A percentile compares a stretch with the other conserved stretches of the same genome.
These are phyloP conservation scores for Diaporthe vexans DNA, from an alignment of 2,329 filamentous ascomycete genomes.

Conservation along the genomic window DNA sequence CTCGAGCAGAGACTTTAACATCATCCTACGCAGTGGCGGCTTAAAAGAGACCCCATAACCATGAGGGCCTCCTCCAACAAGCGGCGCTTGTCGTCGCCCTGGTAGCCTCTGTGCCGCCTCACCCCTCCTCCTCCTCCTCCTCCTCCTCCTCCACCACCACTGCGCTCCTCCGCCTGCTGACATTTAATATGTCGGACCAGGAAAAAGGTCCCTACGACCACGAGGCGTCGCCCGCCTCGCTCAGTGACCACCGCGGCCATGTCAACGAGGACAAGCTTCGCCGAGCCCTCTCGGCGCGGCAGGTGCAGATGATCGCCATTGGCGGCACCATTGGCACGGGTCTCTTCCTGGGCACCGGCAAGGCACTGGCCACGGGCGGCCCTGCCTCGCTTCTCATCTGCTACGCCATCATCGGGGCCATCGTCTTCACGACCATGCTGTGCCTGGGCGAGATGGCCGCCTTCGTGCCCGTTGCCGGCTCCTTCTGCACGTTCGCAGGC, in stretches of 20 bases:
- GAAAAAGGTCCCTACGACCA: constrained; percentile 3
- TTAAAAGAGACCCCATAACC: not conserved
- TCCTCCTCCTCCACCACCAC: not conserved
- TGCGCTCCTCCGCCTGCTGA: not conserved
- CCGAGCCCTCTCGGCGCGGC: constrained; percentile 70
- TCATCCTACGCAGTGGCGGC: constrained; percentile 1
- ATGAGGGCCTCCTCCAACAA: constrained; percentile 11
- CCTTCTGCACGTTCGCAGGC: constrained; percentile 68
- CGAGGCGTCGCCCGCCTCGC: constrained; percentile 40
- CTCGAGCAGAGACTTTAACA: constrained; percentile 9
- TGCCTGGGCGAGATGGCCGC: constrained; percentile 73
- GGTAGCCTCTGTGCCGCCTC: constrained; percentile 9
- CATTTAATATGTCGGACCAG: not conserved
- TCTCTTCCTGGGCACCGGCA: constrained; percentile 73
- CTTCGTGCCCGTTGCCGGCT: constrained; percentile 67
- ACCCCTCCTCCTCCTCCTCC: not conserved
- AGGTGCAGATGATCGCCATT: constrained; percentile 78
- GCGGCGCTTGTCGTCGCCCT: not conserved
- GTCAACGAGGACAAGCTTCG: constrained; percentile 59
- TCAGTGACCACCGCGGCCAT: constrained; percentile 42
- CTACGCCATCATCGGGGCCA: constrained; percentile 69
- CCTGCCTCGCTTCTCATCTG: constrained; percentile 71
- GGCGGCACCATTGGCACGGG: constrained; percentile 73
- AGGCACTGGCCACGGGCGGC: constrained; percentile 70
- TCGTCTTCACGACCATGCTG: constrained; percentile 72